Base-by-base conservation (phyloP, 192 early-diverging fungal species). In the Backusella sp. region DNA sequence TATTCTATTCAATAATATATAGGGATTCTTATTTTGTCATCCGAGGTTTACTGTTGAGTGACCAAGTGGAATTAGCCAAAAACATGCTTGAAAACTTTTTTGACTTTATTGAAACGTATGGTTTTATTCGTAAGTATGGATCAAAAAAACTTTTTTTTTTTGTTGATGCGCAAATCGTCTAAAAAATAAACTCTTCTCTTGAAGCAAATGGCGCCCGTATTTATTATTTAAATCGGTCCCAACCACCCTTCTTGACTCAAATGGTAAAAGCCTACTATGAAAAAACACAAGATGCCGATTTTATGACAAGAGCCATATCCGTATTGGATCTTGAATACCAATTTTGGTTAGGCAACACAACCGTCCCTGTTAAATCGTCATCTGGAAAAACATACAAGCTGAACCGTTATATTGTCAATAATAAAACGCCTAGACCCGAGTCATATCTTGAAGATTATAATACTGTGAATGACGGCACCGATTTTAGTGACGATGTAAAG, bases 161-260 rank as follows among this genome's bases (percentile, higher is more conserved):
- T 26, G n/a, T 5, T 17, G 23, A 72, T 56, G 23, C 23, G 12
- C 28, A 28, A 1, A 28, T 32, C 39, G 41, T 68, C 46, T 49
- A n/a, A 21, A 37, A 49, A 73, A 30, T 19, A n/a, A 26, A 28
- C 28, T 28, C 28, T 1, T 28, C 28, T 28, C 28, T 28, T 28
- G 28, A 68, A 87, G 86, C 92, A 5, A 93, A 93, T 72, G 92
- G 92, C 9, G 89, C 91, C 2, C 88, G 92, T n/a, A 82, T 89
- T 36, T 93, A 93, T 76, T 93, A 92, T 74, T 70, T 92, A 68
- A 87, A 91, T 72, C 83, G 92, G 65, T 93, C 92, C 11, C 91
- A 92, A 73, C 91, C 92, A n/a, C 92, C 92, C 2, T 66, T 93
- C 52, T 78, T 93, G 32, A 76, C 85, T 9, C 87, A 91, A 68